A percentile compares a stretch with the other conserved stretches of the same genome.
These are phyloP conservation scores for Cadophora sp. DNA, from an alignment of 2,329 filamentous ascomycete species.

Conservation along the genomic window DNA sequence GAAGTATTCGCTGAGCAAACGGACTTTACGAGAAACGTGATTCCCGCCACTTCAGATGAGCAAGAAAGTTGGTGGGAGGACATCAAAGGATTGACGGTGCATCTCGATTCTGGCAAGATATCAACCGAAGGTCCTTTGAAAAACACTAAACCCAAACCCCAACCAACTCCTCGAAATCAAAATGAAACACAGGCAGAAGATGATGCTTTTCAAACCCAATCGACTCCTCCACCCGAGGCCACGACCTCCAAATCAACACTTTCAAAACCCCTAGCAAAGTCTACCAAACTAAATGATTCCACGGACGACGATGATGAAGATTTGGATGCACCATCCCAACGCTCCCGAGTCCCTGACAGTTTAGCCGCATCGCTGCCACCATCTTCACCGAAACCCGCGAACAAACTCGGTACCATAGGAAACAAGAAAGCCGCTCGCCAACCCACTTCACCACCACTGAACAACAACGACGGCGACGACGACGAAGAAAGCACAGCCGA, in stretches of 20 bases:
- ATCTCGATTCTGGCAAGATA: constrained; percentile 32
- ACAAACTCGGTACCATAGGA: constrained; percentile 25
- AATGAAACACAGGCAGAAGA: constrained; percentile 31
- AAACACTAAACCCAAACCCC: constrained; percentile 11
- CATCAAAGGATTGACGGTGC: constrained; percentile 38
- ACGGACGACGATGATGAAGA: constrained; percentile 41
- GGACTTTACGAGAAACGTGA: not conserved
- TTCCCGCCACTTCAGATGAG: not conserved
- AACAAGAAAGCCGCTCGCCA: constrained; percentile 20
- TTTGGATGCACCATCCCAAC: constrained; percentile 41
- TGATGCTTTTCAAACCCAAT: constrained; percentile 45
- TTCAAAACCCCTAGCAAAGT: not conserved
- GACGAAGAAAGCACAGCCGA: constrained; percentile 19
- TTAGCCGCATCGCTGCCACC: constrained; percentile 35
- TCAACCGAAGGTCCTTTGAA: constrained; percentile 29
- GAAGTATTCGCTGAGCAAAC: constrained; percentile 35
- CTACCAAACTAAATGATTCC: constrained; percentile 25
- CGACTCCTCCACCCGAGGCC: constrained; percentile 34
- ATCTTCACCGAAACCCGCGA: constrained; percentile 11
- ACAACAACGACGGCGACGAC: not conserved
- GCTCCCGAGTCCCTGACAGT: constrained; percentile 40
- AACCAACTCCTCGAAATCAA: constrained; percentile 15
- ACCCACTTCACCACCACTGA: not conserved
- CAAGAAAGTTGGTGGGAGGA: constrained; percentile 42
- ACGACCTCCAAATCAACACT: constrained; percentile 24